Evolutionary conservation across 1,139 yeast species (phyloP), one percentile per base, ranked within the genome.

Genomic region (Pneumocystis sp.): DNA sequence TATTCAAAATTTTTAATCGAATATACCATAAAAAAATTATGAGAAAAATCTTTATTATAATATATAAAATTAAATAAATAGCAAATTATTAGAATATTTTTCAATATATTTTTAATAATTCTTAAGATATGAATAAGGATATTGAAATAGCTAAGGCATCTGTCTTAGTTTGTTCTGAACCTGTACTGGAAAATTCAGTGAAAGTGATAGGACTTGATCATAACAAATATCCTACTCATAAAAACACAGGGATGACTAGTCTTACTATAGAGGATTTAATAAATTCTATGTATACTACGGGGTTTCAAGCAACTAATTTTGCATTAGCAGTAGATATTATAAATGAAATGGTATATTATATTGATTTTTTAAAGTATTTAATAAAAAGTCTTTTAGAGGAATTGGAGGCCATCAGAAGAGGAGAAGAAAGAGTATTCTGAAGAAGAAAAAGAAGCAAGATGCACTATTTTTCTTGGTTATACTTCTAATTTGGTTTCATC

Each of bases 401-500:
- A n/a, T 15, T 31, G 62, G 57, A 50, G 64, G 34, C 82, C 81
- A 65, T 84, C 82, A 63, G 86, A 83, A 65, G 88, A 85, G 72
- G 86, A 85, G 69, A 77, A 78, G 69, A 63, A 63, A 37, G 35
- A 56, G 6, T 64, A 61, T 6, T 65, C 66, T 40, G 85, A 84
- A 65, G 95, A 95, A 59, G 68, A 65, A 35, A 66, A 62, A 25
- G 69, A 63, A 4, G 2, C 10, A 37, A 57, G 57, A 50, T 81
- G 96, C 37, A 93, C 98, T 12, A 85, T 95, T 65, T 93, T 93
- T 74, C 80, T 93, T 81, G 99, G 99, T 34, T 95, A 86, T 77
- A 93, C 99, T 61, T 90, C 97, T n/a, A 93, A 93, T 76, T 82
- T 93, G 78, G 93, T 93, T 72, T 87, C 96, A 57, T 88, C 96